These are phyloP conservation scores for Parathielavia hyrcaniae DNA, from an alignment of 495 filamentous ascomycete genomes.

Conservation along the genomic window DNA sequence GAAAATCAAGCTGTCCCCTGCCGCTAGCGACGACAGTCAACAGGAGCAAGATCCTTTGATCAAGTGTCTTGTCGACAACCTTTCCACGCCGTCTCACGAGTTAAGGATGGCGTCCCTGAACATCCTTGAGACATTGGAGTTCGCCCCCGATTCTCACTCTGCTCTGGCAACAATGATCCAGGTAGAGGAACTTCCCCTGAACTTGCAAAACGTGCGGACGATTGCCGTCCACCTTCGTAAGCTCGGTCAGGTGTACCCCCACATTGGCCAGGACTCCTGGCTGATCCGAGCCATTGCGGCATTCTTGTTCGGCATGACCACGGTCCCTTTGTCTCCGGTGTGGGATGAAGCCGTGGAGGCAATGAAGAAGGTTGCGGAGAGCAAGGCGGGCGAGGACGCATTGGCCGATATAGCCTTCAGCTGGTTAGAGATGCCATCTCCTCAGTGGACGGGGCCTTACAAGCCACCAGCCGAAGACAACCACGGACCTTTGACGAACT, in stretches of 20 bases:
- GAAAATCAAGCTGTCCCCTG: constrained; percentile 29
- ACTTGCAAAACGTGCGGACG: constrained; percentile 64
- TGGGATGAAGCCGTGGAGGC: constrained; percentile 78
- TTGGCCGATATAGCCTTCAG: constrained; percentile 68
- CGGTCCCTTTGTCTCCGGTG: constrained; percentile 69
- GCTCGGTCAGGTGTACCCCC: constrained; percentile 57
- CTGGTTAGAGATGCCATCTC: constrained; percentile 64
- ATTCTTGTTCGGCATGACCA: constrained; percentile 85
- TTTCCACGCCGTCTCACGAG: constrained; percentile 64
- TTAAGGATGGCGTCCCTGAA: constrained; percentile 64
- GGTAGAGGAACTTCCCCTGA: constrained; percentile 70
- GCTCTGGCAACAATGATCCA: constrained; percentile 53
- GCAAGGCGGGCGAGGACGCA: constrained; percentile 61
- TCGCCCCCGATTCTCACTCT: constrained; percentile 34
- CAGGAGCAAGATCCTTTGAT: constrained; percentile 51
- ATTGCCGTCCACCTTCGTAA: constrained; percentile 81
- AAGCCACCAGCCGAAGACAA: constrained; percentile 23
- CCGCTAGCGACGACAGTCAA: constrained; percentile 32
- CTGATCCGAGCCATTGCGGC: constrained; percentile 64
- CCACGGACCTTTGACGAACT: constrained; percentile 50
- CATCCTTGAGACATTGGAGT: constrained; percentile 52
- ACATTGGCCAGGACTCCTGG: constrained; percentile 52
- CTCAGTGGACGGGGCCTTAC: constrained; percentile 38
- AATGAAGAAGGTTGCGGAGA: constrained; percentile 66
- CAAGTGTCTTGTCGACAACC: constrained; percentile 58